Evolutionary conservation across 768 basidiomycete species (phyloP), one percentile per base, ranked within the genome.

Genomic region (Boletus coccyginus): DNA sequence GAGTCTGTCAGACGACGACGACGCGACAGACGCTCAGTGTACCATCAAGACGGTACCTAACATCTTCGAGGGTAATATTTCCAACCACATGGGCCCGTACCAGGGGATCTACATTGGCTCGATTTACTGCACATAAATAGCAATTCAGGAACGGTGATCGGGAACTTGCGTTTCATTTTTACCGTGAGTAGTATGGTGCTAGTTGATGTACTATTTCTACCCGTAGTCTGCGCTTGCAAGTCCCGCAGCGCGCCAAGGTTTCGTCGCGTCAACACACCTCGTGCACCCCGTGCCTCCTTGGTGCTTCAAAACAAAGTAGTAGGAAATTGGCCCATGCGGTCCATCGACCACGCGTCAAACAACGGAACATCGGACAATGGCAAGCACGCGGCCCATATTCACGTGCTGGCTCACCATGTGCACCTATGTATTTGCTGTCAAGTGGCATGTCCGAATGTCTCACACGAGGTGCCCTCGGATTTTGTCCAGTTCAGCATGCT

Each of bases 61-160:
- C 60, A 67, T 88, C 50, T 62, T 82, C 11, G 72, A 64, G 4
- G 78, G 81, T 27, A 67, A 83, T 52, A 73, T 82, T 44, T 49
- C 78, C 7, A 63, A 88, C 63, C 87, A 90, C 68, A 65, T 82
- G 46, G 86, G 86, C 58, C 76, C 79, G 10, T 81, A 78, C 58
- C 68, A 84, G 53, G 84, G 83, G 21, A 78, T 85, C 49, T 73
- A 63, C 53, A 79, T 86, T 40, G 85, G 85, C 42, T 81, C 81
- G 5, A 70, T 77, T 29, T 78, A 46, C 38, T 71, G 62, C 64
- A 72, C 69, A n/a, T 70, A 54, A 67, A 52, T 46, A 42, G 41
- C 27, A 54, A 36, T 33, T 38, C 13, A 31, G 45, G 38, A 11
- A 12, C 27, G n/a, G 48, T 17, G 40, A 27, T 38, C 36, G 35